Conservation (phyloP, 1,284 basidiomycete species). For the Mycena citricolor region DNA sequence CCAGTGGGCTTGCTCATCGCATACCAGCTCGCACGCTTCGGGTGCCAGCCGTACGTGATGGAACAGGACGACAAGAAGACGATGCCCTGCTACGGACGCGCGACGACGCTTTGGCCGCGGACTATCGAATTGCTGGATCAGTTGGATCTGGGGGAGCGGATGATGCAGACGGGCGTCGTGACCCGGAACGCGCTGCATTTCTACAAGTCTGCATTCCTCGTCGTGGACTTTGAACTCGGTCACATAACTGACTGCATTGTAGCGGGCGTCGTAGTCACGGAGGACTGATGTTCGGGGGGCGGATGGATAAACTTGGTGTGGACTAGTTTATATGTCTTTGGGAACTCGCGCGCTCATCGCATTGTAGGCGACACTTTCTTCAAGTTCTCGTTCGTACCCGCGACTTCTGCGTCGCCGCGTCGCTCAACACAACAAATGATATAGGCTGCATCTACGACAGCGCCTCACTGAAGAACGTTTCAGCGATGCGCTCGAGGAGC, state of each 20-base stretch:
- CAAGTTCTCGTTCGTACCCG: conserved; percentile 26
- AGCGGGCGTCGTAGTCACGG: conserved; percentile 26
- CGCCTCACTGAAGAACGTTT: conserved; percentile 28
- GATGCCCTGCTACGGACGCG: conserved; percentile 22
- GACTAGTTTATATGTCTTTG: background rate
- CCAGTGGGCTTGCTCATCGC: conserved; percentile 27
- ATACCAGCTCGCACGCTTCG: conserved; percentile 28
- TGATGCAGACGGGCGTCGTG: conserved; percentile 27
- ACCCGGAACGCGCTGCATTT: conserved; percentile 28
- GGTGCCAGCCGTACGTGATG: conserved; percentile 26
- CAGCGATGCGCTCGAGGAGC: conserved; percentile 20
- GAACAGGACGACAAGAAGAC: conserved; percentile 27
- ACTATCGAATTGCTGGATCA: conserved; percentile 29
- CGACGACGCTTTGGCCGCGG: conserved; percentile 28
- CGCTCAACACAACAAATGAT: background rate
- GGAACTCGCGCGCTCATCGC: background rate
- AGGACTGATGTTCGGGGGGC: conserved; percentile 28
- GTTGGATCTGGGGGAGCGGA: conserved; percentile 26
- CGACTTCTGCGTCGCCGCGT: background rate
- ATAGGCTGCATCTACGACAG: conserved; percentile 29
- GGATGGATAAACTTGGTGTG: conserved; percentile 29
- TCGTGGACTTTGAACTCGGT: background rate
- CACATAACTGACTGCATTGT: background rate
- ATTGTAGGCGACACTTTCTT: conserved; percentile 28
- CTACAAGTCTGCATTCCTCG: conserved; percentile 18